These are phyloP conservation scores for Buxus sempervirens DNA, from an alignment of 164 flowering plant genomes.

Conservation along the genomic window DNA sequence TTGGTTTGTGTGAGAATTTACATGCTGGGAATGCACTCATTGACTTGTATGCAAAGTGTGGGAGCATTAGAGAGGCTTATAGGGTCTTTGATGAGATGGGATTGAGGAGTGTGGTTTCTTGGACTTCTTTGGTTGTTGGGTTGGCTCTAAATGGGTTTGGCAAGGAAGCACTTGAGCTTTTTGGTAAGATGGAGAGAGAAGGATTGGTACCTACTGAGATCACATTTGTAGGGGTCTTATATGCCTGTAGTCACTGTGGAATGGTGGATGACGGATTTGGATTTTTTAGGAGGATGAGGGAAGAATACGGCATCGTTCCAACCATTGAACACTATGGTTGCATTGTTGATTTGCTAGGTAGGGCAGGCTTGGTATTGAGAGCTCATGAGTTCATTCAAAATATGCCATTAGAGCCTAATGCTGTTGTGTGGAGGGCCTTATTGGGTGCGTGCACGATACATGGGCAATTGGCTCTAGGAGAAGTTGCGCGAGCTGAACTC, in stretches of 20 bases:
- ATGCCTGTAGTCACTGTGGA: constrained; percentile 40
- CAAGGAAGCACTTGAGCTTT: constrained; percentile 26
- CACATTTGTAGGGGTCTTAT: constrained; percentile 34
- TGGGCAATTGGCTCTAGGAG: constrained; percentile 25
- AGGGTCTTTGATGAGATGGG: constrained; percentile 29
- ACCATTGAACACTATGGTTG: constrained; percentile 41
- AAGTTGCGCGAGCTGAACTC: constrained; percentile 21
- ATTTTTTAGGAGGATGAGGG: constrained; percentile 29
- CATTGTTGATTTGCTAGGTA: constrained; percentile 35
- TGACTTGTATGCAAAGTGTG: constrained; percentile 35
- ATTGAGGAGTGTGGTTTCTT: constrained; percentile 30
- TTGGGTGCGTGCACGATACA: constrained; percentile 30
- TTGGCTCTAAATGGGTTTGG: constrained; percentile 34
- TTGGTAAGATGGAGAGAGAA: constrained; percentile 23
- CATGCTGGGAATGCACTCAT: constrained; percentile 33
- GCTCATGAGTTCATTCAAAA: constrained; percentile 24
- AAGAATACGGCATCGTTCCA: constrained; percentile 27
- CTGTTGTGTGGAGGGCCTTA: constrained; percentile 35
- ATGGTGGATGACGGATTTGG: constrained; percentile 32
- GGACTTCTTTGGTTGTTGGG: constrained; percentile 37
- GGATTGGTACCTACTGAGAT: constrained; percentile 29
- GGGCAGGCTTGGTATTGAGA: constrained; percentile 29
- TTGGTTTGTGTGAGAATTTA: constrained; percentile 25
- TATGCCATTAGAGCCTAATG: constrained; percentile 36
- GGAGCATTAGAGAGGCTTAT: constrained; percentile 25